These are phyloP conservation scores for Centella asiatica DNA, from an alignment of 129 eudicot species.

Conservation along the genomic window DNA sequence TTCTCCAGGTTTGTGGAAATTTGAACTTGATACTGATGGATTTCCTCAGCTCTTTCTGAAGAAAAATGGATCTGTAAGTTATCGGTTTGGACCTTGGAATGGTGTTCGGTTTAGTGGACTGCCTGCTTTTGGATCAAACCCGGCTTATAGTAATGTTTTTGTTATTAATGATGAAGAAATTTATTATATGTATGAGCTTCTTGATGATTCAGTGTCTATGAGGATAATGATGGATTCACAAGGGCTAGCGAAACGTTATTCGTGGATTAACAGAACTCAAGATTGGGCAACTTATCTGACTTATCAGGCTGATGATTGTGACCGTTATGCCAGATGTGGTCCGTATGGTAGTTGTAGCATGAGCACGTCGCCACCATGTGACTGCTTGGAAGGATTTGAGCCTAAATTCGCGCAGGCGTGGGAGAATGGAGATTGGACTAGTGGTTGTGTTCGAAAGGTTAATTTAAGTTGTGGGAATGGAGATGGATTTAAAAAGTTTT, in stretches of 20 bases:
- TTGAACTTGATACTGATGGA: neutral
- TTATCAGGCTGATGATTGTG: constrained; percentile 7
- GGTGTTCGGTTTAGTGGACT: constrained; percentile 1
- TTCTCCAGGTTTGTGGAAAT: neutral
- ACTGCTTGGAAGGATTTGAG: constrained; percentile 24
- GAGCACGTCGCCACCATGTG: constrained; percentile 11
- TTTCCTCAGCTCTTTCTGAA: constrained; percentile 13
- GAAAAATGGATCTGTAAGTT: neutral
- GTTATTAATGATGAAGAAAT: constrained; percentile 1
- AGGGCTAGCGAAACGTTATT: constrained; percentile 7
- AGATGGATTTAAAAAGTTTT: constrained; percentile 25
- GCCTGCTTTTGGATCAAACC: neutral
- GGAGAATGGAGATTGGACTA: neutral
- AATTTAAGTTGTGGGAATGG: neutral
- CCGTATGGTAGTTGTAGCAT: constrained; percentile 25
- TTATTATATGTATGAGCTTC: neutral
- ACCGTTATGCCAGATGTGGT: constrained; percentile 21
- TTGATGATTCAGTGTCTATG: neutral
- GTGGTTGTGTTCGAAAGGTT: neutral
- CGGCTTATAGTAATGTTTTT: neutral
- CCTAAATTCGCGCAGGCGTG: constrained; percentile 1
- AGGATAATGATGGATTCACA: constrained; percentile 15
- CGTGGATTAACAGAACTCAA: neutral
- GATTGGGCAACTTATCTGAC: neutral
- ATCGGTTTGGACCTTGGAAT: constrained; percentile 4